Conservation (phyloP, 2,329 filamentous ascomycete genomes). For the Colletotrichum horii region DNA sequence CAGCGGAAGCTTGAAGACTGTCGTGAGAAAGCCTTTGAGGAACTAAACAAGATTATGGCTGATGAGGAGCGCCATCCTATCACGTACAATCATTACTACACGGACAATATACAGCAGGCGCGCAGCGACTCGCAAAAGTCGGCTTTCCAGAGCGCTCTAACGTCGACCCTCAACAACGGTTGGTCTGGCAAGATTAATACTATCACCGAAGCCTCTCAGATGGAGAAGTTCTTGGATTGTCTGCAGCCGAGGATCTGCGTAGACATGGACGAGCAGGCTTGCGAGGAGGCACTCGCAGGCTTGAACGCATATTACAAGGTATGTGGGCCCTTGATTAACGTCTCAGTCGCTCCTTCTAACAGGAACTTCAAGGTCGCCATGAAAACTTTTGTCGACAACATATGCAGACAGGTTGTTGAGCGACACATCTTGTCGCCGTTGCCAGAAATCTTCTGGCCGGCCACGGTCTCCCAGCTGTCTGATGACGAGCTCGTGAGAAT, state of each 20-base stretch:
- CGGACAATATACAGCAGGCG: slow-evolving; percentile 38
- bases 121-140: slow-evolving; percentile 10
- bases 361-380: background rate
- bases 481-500: slow-evolving; percentile 8
- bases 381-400: slow-evolving; percentile 29
- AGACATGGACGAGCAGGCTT: slow-evolving; percentile 25
- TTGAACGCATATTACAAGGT: slow-evolving; percentile 30
- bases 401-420: slow-evolving; percentile 27
- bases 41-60: background rate
- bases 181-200: fast-evolving
- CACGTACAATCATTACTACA: slow-evolving; percentile 58
- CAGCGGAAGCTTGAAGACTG: background rate
- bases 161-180: background rate
- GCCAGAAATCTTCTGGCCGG: background rate
- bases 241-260: background rate
- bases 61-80: slow-evolving; percentile 46
- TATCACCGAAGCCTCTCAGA: fast-evolving
- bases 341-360: background rate
- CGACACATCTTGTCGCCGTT: slow-evolving; percentile 21
- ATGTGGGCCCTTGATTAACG: fast-evolving
- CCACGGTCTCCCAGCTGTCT: background rate
- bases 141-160: background rate
- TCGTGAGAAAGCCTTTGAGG: background rate
- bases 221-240: background rate
- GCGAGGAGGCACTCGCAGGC: slow-evolving; percentile 20